A percentile compares a stretch with the other conserved stretches of the same genome.
Conservation (phyloP, 352 stramenopile species). For the Blastocystis hominis region DNA sequence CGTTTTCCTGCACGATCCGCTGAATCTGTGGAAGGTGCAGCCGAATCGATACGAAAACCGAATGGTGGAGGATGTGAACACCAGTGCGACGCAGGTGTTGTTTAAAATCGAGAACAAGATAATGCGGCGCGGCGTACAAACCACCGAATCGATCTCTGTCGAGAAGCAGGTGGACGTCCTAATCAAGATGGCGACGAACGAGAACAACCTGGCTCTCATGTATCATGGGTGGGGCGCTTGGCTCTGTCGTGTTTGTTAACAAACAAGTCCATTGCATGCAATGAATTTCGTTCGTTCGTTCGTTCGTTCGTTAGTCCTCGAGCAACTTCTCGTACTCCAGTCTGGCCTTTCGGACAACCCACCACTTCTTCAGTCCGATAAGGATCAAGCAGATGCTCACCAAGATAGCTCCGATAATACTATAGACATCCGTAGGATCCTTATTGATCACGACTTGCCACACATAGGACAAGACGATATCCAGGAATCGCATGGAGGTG, state of each 20-base stretch:
- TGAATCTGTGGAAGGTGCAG: conserved; percentile 91
- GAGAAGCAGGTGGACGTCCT: conserved; percentile 94
- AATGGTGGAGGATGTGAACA: conserved; percentile 69
- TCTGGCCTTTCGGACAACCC: conserved; percentile 27
- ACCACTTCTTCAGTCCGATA: conserved; percentile 58
- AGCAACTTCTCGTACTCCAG: conserved; percentile 32
- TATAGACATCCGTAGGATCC: conserved; percentile 31
- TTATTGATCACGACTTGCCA: conserved; percentile 58
- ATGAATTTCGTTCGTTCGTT: too few species aligned
- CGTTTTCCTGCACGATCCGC: conserved; percentile 94
- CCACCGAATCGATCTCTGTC: conserved; percentile 84
- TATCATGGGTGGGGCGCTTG: conserved; percentile 90
- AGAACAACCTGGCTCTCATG: conserved; percentile 84
- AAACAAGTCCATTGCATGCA: background rate
- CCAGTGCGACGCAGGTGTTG: conserved; percentile 77
- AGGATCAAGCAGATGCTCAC: conserved; percentile 50
- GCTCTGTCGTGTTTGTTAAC: conserved; percentile 67
- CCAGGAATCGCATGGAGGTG: conserved; percentile 58
- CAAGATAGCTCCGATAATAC: conserved; percentile 38
- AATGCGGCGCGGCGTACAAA: conserved; percentile 85
- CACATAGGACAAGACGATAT: conserved; percentile 58
- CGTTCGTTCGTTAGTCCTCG: background rate
- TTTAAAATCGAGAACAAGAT: conserved; percentile 93
- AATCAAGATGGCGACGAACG: conserved; percentile 85
- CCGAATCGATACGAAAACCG: conserved; percentile 73